phyloP scores from a whole-genome alignment of 768 basidiomycete genomes.

The Tulasnella sp. region DNA sequence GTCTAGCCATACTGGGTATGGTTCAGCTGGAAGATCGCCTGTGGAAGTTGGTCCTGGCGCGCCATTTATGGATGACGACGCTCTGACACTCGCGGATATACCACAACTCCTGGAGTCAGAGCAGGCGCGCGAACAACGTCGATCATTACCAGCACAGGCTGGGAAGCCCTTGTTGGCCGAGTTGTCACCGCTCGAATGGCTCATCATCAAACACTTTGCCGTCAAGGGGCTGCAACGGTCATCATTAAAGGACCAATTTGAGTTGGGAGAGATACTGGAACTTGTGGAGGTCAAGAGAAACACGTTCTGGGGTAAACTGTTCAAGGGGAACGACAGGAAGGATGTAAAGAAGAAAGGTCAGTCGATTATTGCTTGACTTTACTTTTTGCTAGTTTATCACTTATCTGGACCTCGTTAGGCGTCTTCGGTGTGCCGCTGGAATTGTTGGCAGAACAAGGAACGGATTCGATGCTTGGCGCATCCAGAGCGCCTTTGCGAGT shows the following conservation, averaged over 20 bases:
- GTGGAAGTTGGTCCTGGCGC: background rate
- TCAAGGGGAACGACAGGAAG: constrained; percentile 75
- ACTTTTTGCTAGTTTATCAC: background rate
- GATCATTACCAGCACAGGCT: constrained; percentile 67
- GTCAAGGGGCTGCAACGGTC: constrained; percentile 70
- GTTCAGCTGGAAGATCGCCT: background rate
- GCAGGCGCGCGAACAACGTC: constrained; percentile 77
- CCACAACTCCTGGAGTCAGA: constrained; percentile 88
- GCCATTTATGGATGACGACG: constrained; percentile 46
- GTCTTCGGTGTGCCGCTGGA: constrained; percentile 92
- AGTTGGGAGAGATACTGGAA: constrained; percentile 88
- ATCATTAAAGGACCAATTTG: constrained; percentile 69
- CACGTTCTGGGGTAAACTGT: constrained; percentile 92
- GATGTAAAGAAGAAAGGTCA: constrained; percentile 63
- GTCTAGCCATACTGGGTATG: background rate
- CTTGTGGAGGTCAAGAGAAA: constrained; percentile 87
- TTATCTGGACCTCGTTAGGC: constrained; percentile 37
- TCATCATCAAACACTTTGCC: constrained; percentile 87
- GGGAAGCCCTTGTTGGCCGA: constrained; percentile 78
- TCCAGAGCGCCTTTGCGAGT: constrained; percentile 76
- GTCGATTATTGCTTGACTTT: constrained; percentile 20
- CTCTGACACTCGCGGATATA: constrained; percentile 88
- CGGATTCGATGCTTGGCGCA: constrained; percentile 89
- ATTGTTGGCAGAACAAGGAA: constrained; percentile 86
- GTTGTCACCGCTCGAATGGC: constrained; percentile 70